Evolutionary conservation across 257 asterid genomes (phyloP).

Genomic region (Lavandula angustifolia): DNA sequence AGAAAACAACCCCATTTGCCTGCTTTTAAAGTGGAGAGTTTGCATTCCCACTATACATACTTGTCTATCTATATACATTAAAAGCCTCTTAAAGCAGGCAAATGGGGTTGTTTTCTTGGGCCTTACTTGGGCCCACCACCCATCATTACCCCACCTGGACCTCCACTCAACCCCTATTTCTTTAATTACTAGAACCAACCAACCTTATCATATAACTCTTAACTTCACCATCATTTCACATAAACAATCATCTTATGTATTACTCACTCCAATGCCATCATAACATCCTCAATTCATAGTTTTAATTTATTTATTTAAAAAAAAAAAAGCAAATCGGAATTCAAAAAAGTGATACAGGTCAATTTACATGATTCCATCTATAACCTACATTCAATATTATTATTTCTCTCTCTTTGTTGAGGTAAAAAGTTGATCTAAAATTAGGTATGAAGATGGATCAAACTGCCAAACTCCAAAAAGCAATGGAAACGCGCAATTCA

Average conservation of each 20-base stretch:
- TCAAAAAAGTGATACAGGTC: too few relatives aligned
- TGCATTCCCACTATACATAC: slow-evolving; percentile 25
- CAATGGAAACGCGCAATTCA: too few relatives aligned
- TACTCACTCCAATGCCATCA: background rate
- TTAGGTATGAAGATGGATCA: too few relatives aligned
- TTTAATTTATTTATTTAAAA: background rate
- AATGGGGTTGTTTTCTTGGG: too few relatives aligned
- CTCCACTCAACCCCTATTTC: slow-evolving; percentile 22
- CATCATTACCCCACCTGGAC: background rate
- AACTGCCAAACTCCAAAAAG: too few relatives aligned
- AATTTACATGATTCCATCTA: too few relatives aligned
- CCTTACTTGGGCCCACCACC: slow-evolving; percentile 40
- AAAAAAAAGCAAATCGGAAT: too few relatives aligned
- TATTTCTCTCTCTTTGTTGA: too few relatives aligned
- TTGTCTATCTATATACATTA: slow-evolving; percentile 38
- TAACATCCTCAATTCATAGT: background rate
- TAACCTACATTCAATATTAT: too few relatives aligned
- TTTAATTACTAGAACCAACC: slow-evolving; percentile 24
- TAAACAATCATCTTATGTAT: background rate
- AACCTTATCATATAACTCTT: slow-evolving; percentile 14
- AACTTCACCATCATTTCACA: slow-evolving; percentile 9
- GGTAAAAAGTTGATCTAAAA: too few relatives aligned
- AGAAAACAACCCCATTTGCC: slow-evolving; percentile 42
- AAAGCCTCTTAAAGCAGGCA: too few relatives aligned
- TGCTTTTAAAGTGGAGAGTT: slow-evolving; percentile 34